Evolutionary conservation across 768 basidiomycete species (phyloP).

Genomic region (Zangia roseola): DNA sequence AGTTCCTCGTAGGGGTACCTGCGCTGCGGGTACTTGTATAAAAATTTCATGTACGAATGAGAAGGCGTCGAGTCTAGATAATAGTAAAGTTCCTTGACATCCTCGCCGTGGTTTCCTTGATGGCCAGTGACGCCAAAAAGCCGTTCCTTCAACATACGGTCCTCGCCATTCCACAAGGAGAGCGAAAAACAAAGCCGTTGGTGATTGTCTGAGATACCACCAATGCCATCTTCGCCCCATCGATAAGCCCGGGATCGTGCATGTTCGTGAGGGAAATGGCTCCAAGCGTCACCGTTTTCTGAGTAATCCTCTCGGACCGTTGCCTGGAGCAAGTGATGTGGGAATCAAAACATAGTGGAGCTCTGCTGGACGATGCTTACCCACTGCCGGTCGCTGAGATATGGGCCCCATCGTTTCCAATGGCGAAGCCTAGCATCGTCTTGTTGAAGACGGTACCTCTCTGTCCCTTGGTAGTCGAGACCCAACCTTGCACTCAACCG

Average conservation of each 20-base stretch:
- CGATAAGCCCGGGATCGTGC: conserved; percentile 92
- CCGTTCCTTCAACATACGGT: conserved; percentile 94
- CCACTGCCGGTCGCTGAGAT: conserved; percentile 97
- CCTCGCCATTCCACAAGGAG: conserved; percentile 92
- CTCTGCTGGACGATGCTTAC: conserved; percentile 42
- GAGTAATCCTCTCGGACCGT: conserved; percentile 99
- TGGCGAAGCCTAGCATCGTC: conserved; percentile 78
- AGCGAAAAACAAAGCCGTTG: conserved; percentile 89
- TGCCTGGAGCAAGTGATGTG: conserved; percentile 52
- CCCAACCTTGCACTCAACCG: conserved; percentile 65
- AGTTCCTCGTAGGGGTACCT: conserved; percentile 93
- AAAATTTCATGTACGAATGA: conserved; percentile 99
- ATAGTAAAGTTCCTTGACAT: conserved; percentile 98
- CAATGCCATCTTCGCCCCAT: conserved; percentile 99
- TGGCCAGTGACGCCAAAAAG: conserved; percentile 95
- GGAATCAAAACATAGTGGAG: conserved; percentile 4
- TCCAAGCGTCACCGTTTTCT: conserved; percentile 93
- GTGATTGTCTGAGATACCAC: conserved; percentile 96
- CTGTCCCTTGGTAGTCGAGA: conserved; percentile 71
- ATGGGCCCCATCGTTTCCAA: conserved; percentile 99
- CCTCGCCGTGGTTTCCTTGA: conserved; percentile 98
- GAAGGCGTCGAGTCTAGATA: conserved; percentile 98
- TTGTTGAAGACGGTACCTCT: conserved; percentile 83
- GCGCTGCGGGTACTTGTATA: conserved; percentile 98
- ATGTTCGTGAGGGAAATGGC: conserved; percentile 91